Evolutionary conservation across 305 asterid species (phyloP), one percentile per base, ranked within the genome.

Genomic region (Fraxinus sp.): DNA sequence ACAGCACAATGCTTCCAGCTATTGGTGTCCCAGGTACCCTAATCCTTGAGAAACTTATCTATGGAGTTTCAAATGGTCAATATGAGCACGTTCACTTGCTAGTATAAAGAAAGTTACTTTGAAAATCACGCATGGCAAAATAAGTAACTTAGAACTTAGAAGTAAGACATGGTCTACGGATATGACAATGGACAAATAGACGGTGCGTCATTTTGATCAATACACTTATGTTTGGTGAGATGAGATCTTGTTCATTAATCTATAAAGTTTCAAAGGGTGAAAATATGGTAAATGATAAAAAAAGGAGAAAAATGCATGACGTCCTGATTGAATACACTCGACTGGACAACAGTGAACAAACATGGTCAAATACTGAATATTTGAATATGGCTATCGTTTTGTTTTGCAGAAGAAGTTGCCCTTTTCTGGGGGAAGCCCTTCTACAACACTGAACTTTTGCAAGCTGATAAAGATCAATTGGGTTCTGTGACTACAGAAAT

Each of bases 401-500:
- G 8, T 57, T 77, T 77, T 84, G 92, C 94, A 92, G 94, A 90
- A 77, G 93, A 91, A 73, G 90, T 85, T 33, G 93, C 92, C 43
- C 88, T 93, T 0, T 89, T 92, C 79, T 92, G 95, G 97, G 97
- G 97, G 20, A 82, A 88, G 78, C 86, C 82, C 0, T 87, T 73
- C 80, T 55, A 86, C 83, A 90, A 89, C 84, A 81, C 75, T 1
- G 86, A 85, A 37, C 84, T 93, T 26, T 24, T 87, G 86, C 86
- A 86, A 80, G 86, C 91, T 16, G 83, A 89, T 78, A 85, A 88
- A 73, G 16, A 78, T 59, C 85, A 87, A 75, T 13, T 90, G 20
- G 97, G 97, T 66, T 88, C 91, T 18, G 94, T 89, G 80, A 87
- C 90, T 1, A 86, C 94, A 39, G 98, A 91, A 78, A 84, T 93